Conservation (phyloP, 106 monocot genomes). For the Triglochin maritima region DNA sequence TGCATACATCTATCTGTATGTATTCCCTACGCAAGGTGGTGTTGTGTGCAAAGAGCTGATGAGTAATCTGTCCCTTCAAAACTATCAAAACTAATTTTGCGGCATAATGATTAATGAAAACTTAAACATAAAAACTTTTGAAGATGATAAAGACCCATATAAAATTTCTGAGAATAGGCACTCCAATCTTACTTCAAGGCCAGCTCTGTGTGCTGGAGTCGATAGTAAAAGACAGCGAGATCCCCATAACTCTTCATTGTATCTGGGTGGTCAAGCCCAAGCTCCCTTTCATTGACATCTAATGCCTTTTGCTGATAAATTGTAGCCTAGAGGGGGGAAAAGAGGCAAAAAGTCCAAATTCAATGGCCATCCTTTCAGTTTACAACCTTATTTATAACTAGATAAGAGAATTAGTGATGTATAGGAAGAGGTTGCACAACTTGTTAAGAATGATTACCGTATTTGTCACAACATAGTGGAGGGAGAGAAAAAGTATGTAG, state of each 20-base stretch:
- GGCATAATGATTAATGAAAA: neutral
- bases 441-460: too few relatives aligned
- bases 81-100: too few relatives aligned
- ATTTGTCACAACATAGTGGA: too few relatives aligned
- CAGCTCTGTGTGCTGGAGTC: constrained; percentile 94
- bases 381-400: neutral
- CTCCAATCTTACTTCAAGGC: constrained; percentile 70
- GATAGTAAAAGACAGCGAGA: constrained; percentile 97
- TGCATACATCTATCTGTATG: too few relatives aligned
- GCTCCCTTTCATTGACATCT: constrained; percentile 98
- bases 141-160: neutral
- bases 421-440: too few relatives aligned
- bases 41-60: too few relatives aligned
- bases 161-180: neutral
- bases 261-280: constrained; percentile 97
- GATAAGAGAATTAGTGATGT: too few relatives aligned
- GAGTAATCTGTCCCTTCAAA: too few relatives aligned
- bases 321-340: constrained; percentile 44
- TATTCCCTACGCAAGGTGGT: too few relatives aligned
- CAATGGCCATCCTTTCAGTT: neutral
- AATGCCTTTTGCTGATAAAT: constrained; percentile 99
- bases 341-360: neutral
- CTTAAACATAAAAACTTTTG: neutral
- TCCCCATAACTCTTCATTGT: constrained; percentile 99
- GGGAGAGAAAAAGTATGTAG: too few relatives aligned